Conservation (phyloP, 2,329 filamentous ascomycete genomes). For the Thelonectria rubi region DNA sequence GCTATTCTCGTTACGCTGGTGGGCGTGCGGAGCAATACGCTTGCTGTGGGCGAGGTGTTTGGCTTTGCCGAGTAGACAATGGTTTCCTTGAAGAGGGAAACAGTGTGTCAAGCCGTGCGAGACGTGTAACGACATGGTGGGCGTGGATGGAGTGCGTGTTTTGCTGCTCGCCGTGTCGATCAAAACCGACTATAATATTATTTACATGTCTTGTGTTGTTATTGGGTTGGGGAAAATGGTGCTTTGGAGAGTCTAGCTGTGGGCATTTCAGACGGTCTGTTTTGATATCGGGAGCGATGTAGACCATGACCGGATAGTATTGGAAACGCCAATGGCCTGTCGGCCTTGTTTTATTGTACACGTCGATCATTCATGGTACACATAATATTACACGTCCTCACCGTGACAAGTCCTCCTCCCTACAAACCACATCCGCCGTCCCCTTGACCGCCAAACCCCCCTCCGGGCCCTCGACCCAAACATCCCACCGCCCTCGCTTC, state of each 20-base stretch:
- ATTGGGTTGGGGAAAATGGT: conserved; percentile 5
- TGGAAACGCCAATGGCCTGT: conserved; percentile 20
- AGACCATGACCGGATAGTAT: conserved; percentile 20
- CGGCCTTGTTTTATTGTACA: conserved; percentile 25
- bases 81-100: not conserved
- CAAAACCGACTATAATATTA: conserved; percentile 1
- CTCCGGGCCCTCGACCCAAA: conserved; percentile 51
- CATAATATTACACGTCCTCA: not conserved
- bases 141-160: conserved; percentile 2
- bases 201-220: conserved; percentile 10
- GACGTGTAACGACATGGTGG: conserved; percentile 30
- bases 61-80: conserved; percentile 70
- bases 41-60: conserved; percentile 88
- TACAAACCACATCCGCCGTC: conserved; percentile 44
- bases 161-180: conserved; percentile 1
- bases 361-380: not conserved
- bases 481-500: conserved; percentile 54
- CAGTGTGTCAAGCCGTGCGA: not conserved
- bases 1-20: conserved; percentile 75
- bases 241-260: conserved; percentile 7
- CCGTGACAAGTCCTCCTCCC: not conserved
- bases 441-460: conserved; percentile 73
- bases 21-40: conserved; percentile 78
- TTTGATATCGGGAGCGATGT: conserved; percentile 13
- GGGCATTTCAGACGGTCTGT: conserved; percentile 15